Conservation (phyloP, 2,329 filamentous ascomycete species). For the Aspergillus sp. region DNA sequence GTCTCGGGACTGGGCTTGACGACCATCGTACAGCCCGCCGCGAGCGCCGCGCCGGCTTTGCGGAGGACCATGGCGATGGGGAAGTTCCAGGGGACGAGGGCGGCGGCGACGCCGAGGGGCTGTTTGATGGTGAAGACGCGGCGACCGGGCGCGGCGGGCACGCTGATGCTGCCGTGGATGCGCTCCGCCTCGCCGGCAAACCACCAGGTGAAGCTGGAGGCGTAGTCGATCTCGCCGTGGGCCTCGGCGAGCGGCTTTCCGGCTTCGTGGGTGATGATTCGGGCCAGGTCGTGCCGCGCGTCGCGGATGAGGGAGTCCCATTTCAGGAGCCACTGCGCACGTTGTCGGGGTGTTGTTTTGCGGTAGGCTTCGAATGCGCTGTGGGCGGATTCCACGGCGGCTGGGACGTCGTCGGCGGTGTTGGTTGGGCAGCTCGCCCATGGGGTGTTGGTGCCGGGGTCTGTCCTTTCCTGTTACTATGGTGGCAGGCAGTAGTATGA, state of each 20-base stretch:
- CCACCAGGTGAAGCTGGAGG: conserved; percentile 47
- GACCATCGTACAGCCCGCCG: conserved; percentile 66
- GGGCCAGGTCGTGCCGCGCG: conserved; percentile 53
- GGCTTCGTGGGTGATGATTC: conserved; percentile 53
- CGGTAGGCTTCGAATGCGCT: conserved; percentile 52
- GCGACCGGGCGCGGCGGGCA: conserved; percentile 52
- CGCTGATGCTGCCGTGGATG: conserved; percentile 53
- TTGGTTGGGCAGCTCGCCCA: conserved; percentile 46
- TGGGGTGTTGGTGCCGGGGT: conserved; percentile 43
- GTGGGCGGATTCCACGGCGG: conserved; percentile 50
- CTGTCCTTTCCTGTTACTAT: no score
- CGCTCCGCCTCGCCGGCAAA: conserved; percentile 53
- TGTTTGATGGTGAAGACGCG: conserved; percentile 66
- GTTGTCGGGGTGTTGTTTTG: conserved; percentile 50
- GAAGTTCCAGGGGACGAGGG: conserved; percentile 66
- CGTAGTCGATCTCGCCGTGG: conserved; percentile 48
- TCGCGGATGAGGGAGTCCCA: conserved; percentile 57
- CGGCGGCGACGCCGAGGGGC: conserved; percentile 58
- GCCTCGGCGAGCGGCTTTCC: conserved; percentile 50
- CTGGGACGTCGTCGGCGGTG: conserved; percentile 50
- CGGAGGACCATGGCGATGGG: conserved; percentile 59
- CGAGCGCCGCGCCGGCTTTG: conserved; percentile 58
- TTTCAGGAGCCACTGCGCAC: conserved; percentile 54
- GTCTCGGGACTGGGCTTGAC: conserved; percentile 63
- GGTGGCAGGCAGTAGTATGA: no score